Percentiles rank a stretch among this genome's conserved stretches.
phyloP scores from a whole-genome alignment of 1,139 yeast species.

The Suhomyces chickasaworum region DNA sequence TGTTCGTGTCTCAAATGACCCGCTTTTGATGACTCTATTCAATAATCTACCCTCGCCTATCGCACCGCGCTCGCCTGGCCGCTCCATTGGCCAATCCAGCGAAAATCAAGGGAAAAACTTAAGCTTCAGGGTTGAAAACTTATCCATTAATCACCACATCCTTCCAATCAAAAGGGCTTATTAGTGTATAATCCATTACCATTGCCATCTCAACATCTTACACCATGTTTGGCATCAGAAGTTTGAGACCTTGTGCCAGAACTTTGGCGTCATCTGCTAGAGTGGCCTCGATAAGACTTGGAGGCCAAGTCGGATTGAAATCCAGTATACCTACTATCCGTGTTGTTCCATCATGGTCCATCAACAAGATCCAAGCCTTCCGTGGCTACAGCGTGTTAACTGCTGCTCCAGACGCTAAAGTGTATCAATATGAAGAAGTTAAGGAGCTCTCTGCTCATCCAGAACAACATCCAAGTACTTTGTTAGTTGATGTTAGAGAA shows the following conservation, averaged over 20 bases:
- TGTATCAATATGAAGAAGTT: conserved; percentile 58
- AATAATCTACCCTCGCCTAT: background rate
- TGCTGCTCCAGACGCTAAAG: conserved; percentile 45
- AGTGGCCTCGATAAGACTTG: conserved; percentile 8
- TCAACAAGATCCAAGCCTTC: conserved; percentile 6
- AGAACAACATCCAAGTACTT: conserved; percentile 39
- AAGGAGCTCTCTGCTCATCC: conserved; percentile 49
- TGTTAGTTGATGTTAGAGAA: conserved; percentile 88
- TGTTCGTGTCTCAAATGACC: no score
- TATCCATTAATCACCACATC: conserved; percentile 1
- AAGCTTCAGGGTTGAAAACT: conserved; percentile 6
- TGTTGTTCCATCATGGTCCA: conserved; percentile 5
- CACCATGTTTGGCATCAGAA: conserved; percentile 11
- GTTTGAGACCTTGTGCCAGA: conserved; percentile 8
- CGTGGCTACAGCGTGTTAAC: conserved; percentile 20
- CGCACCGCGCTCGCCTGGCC: background rate
- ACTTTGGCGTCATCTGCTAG: conserved; percentile 9
- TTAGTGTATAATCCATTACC: background rate
- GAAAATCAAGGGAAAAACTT: conserved; percentile 5
- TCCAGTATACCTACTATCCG: background rate
- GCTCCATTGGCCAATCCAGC: conserved; percentile 10
- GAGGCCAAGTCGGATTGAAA: background rate
- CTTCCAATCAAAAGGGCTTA: background rate
- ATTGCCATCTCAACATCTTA: background rate
- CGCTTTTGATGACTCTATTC: background rate